Conservation (phyloP, 148 eudicot genomes). For the Talinum fruticosum region DNA sequence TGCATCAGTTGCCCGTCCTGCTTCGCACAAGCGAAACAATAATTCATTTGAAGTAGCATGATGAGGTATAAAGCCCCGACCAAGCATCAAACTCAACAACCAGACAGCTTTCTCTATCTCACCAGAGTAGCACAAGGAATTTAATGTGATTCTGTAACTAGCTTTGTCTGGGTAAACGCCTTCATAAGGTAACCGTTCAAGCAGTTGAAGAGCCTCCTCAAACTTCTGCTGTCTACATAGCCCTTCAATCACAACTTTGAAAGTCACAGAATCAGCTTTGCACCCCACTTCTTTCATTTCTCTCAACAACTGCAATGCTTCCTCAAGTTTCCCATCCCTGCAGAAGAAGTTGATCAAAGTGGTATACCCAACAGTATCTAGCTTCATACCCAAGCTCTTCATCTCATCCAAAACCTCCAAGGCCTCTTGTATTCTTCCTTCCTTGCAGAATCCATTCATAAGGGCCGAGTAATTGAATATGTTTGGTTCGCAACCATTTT, state of each 20-base stretch:
- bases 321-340: slow-evolving; percentile 49
- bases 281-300: slow-evolving; percentile 67
- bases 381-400: slow-evolving; percentile 57
- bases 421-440: slow-evolving; percentile 65
- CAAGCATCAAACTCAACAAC: slow-evolving; percentile 68
- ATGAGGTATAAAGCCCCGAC: slow-evolving; percentile 82
- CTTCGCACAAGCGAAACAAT: slow-evolving; percentile 60
- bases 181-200: slow-evolving; percentile 65
- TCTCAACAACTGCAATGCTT: slow-evolving; percentile 57
- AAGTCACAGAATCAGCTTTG: slow-evolving; percentile 67
- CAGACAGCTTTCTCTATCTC: slow-evolving; percentile 60
- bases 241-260: slow-evolving; percentile 66
- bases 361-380: slow-evolving; percentile 75
- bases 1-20: slow-evolving; percentile 62
- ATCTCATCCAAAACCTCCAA: slow-evolving; percentile 58
- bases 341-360: slow-evolving; percentile 70
- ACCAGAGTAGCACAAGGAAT: slow-evolving; percentile 48
- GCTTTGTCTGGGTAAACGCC: slow-evolving; percentile 60
- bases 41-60: slow-evolving; percentile 74
- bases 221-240: slow-evolving; percentile 52
- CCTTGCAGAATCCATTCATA: slow-evolving; percentile 80
- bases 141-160: slow-evolving; percentile 64
- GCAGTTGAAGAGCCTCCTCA: slow-evolving; percentile 67
- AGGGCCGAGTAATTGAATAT: slow-evolving; percentile 63
- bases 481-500: slow-evolving; percentile 79